A percentile compares a stretch with the other conserved stretches of the same genome.
These are phyloP conservation scores for Isatis tinctoria DNA, from an alignment of 345 rosid genomes.

Conservation along the genomic window DNA sequence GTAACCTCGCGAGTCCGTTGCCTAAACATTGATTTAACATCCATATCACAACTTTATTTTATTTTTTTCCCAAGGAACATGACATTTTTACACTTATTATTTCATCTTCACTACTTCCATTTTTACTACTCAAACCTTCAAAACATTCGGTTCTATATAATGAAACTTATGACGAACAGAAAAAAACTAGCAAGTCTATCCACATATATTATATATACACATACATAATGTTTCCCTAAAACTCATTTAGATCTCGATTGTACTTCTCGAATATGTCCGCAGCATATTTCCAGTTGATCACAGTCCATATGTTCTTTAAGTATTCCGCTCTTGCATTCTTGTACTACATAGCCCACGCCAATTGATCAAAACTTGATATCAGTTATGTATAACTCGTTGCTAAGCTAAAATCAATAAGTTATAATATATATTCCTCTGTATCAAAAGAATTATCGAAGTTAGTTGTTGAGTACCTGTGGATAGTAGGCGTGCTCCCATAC, in stretches of 20 bases:
- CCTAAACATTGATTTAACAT: not conserved
- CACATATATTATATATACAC: not conserved
- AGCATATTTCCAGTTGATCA: constrained; percentile 85
- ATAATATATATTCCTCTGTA: not conserved
- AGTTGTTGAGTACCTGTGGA: constrained; percentile 50
- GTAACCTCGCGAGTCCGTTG: not conserved
- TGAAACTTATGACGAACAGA: not conserved
- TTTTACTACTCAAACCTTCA: not conserved
- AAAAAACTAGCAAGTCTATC: not conserved
- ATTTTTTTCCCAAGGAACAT: not conserved
- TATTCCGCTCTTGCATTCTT: constrained; percentile 83
- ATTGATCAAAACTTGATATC: not conserved
- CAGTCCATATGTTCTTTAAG: constrained; percentile 91
- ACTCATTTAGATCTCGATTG: constrained; percentile 8
- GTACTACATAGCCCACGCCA: constrained; percentile 48
- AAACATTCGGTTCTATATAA: not conserved
- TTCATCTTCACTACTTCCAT: not conserved
- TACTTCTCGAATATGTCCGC: constrained; percentile 49
- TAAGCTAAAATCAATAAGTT: not conserved
- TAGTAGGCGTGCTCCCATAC: constrained; percentile 99
- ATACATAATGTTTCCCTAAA: not conserved
- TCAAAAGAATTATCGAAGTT: not conserved
- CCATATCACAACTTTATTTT: not conserved
- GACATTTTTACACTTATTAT: not conserved
- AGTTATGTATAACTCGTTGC: not conserved